These are phyloP conservation scores for Gossypium gossypioides DNA, from an alignment of 441 rosid species.

Conservation along the genomic window DNA sequence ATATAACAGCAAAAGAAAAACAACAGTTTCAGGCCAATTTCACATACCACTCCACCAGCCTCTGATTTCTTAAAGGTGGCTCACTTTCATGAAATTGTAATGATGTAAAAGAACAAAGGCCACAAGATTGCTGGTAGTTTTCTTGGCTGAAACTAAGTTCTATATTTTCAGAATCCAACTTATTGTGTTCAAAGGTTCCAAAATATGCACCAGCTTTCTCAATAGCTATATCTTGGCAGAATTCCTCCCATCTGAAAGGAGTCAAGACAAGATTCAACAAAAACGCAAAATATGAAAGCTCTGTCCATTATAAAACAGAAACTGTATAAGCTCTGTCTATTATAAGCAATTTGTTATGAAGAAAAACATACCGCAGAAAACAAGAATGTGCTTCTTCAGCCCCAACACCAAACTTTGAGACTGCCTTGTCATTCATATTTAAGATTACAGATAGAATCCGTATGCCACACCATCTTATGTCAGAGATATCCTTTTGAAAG, in stretches of 20 bases:
- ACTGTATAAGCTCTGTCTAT: not conserved
- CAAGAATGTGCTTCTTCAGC: constrained; percentile 52
- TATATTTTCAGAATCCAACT: constrained; percentile 19
- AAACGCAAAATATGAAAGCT: not conserved
- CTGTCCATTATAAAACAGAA: not conserved
- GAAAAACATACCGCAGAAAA: constrained; percentile 60
- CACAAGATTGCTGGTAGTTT: constrained; percentile 28
- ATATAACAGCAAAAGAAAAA: not conserved
- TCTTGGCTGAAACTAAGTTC: constrained; percentile 25
- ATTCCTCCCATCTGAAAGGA: constrained; percentile 74
- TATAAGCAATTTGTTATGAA: not conserved
- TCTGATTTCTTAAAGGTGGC: constrained; percentile 38
- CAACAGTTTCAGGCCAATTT: not conserved
- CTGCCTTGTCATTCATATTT: constrained; percentile 45
- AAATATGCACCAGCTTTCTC: constrained; percentile 65
- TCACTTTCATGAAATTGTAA: constrained; percentile 28
- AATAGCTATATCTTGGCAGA: constrained; percentile 66
- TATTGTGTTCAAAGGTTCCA: constrained; percentile 28
- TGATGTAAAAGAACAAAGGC: constrained; percentile 25
- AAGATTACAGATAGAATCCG: constrained; percentile 51
- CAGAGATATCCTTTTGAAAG: constrained; percentile 29
- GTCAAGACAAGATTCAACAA: constrained; percentile 5
- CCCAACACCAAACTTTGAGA: constrained; percentile 38
- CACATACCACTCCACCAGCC: constrained; percentile 24
- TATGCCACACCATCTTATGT: constrained; percentile 67